Conservation (phyloP, 2,329 filamentous ascomycete genomes). For the Neonectria sp. region DNA sequence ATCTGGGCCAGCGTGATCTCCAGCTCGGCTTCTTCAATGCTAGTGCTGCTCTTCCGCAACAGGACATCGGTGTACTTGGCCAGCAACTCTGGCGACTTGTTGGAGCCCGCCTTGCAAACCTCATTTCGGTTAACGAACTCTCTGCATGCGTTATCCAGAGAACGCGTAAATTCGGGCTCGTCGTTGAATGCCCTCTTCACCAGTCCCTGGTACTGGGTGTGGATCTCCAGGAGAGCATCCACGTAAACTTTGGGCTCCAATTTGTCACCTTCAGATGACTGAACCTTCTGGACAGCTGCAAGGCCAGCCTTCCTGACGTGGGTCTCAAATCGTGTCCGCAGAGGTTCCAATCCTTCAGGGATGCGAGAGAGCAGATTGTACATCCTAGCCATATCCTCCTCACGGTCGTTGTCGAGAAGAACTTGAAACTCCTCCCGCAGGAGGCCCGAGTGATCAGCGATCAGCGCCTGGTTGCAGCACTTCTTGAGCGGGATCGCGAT, state of each 20-base stretch:
- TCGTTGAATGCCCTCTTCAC: constrained; percentile 95
- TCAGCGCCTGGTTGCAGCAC: constrained; percentile 89
- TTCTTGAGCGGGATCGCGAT: constrained; percentile 89
- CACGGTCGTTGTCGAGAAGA: constrained; percentile 92
- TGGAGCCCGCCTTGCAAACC: constrained; percentile 93
- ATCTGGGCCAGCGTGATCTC: constrained; percentile 92
- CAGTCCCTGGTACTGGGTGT: constrained; percentile 91
- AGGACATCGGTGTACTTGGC: constrained; percentile 96
- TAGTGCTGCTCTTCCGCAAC: constrained; percentile 92
- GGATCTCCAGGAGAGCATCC: constrained; percentile 93
- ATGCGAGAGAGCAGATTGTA: constrained; percentile 93
- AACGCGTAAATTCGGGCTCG: constrained; percentile 96
- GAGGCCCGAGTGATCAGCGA: constrained; percentile 88
- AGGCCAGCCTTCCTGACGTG: constrained; percentile 94
- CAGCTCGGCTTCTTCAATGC: constrained; percentile 93
- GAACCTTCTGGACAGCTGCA: constrained; percentile 90
- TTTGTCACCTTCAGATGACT: constrained; percentile 86
- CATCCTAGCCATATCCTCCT: constrained; percentile 97
- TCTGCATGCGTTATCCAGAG: constrained; percentile 95
- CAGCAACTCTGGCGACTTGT: constrained; percentile 93
- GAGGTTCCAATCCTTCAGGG: constrained; percentile 89
- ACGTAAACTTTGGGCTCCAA: constrained; percentile 98
- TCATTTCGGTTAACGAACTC: constrained; percentile 99
- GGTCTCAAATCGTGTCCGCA: constrained; percentile 89
- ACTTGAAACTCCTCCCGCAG: constrained; percentile 96